Percentiles rank a stretch among this genome's conserved stretches.
Conservation (phyloP, 1,284 basidiomycete genomes). For the Tylopilus sp. region DNA sequence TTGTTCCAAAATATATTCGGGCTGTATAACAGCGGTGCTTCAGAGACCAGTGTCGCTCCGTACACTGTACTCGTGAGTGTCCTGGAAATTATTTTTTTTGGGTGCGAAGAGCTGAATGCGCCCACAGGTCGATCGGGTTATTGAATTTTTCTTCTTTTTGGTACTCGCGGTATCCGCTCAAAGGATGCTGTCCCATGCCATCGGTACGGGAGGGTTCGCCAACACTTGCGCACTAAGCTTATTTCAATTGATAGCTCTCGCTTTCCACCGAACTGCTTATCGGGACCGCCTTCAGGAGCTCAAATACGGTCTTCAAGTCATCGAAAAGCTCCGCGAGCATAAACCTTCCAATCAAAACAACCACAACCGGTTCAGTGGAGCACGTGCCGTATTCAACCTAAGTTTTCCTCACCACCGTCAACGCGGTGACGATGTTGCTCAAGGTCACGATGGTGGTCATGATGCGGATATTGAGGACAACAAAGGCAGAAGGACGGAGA, state of each 20-base stretch:
- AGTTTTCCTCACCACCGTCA: slow-evolving; percentile 23
- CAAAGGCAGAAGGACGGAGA: slow-evolving; percentile 33
- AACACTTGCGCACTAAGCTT: slow-evolving; percentile 1
- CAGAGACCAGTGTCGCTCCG: slow-evolving; percentile 44
- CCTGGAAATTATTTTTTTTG: not conserved
- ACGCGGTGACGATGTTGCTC: slow-evolving; percentile 7
- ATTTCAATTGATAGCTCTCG: slow-evolving; percentile 44
- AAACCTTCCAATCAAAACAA: slow-evolving; percentile 49
- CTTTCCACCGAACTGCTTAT: slow-evolving; percentile 75
- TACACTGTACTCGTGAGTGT: slow-evolving; percentile 46
- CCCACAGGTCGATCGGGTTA: slow-evolving; percentile 47
- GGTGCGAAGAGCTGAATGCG: not conserved
- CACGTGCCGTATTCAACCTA: slow-evolving; percentile 40
- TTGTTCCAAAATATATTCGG: slow-evolving; percentile 61
- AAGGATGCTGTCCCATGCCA: slow-evolving; percentile 61
- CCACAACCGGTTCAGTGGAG: slow-evolving; percentile 32
- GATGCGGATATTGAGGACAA: slow-evolving; percentile 24
- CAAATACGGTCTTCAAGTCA: slow-evolving; percentile 50
- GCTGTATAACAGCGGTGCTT: slow-evolving; percentile 45
- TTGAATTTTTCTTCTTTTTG: slow-evolving; percentile 71
- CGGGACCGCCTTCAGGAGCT: slow-evolving; percentile 66
- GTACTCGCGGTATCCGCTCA: slow-evolving; percentile 57
- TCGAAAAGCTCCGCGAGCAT: slow-evolving; percentile 69
- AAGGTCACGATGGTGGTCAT: slow-evolving; percentile 15
- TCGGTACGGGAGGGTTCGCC: slow-evolving; percentile 34